These are phyloP conservation scores for Chlorencoelia australis DNA, from an alignment of 2,329 filamentous ascomycete species.

Conservation along the genomic window DNA sequence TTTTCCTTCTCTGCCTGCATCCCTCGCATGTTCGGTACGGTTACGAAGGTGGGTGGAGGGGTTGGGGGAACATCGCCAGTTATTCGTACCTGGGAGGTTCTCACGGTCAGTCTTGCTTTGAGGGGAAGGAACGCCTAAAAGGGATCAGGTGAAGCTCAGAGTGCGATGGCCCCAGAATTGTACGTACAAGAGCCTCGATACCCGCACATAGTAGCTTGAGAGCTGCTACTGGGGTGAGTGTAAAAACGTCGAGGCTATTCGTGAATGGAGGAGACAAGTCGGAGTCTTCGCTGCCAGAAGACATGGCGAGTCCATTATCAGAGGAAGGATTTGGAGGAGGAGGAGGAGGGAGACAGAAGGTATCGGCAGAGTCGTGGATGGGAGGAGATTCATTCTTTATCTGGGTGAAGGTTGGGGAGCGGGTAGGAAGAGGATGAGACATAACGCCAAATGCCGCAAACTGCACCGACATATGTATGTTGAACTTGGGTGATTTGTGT, in stretches of 20 bases:
- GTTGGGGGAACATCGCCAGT: constrained; percentile 52
- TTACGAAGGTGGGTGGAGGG: constrained; percentile 55
- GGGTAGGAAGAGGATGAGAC: too few species aligned
- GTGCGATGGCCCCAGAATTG: too few species aligned
- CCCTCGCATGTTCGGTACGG: constrained; percentile 53
- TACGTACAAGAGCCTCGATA: constrained; percentile 61
- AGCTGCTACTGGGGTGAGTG: constrained; percentile 61
- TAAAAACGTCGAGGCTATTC: constrained; percentile 56
- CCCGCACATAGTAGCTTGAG: constrained; percentile 68
- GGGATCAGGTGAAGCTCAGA: too few species aligned
- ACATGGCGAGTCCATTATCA: constrained; percentile 21
- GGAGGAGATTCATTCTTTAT: too few species aligned
- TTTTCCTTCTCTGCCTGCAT: constrained; percentile 53
- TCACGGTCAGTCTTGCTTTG: too few species aligned
- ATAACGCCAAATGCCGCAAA: too few species aligned
- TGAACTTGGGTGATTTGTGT: too few species aligned
- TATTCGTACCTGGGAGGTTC: too few species aligned
- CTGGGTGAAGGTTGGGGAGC: too few species aligned
- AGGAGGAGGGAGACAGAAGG: constrained; percentile 22
- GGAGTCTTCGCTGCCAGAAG: constrained; percentile 16
- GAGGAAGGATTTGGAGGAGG: constrained; percentile 24
- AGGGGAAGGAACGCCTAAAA: too few species aligned
- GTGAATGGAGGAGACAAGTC: constrained; percentile 24
- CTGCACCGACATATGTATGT: too few species aligned
- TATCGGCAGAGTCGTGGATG: constrained; percentile 25